Percentiles rank a stretch among this genome's conserved stretches.
phyloP scores from a whole-genome alignment of 1,139 yeast species.

The Yamadazyma dendronema region DNA sequence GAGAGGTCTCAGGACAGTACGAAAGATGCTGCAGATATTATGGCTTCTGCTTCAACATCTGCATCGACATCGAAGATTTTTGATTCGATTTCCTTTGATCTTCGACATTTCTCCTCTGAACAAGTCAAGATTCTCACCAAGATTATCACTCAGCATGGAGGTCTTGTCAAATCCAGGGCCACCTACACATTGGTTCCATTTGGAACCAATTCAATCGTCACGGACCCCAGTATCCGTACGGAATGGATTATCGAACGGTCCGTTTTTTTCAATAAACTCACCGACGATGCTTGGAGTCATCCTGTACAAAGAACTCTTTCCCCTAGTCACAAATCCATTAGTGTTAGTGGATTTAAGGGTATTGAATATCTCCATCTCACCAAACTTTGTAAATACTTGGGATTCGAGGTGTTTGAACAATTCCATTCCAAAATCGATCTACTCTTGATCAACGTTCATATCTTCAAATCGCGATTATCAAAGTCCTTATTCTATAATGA shows the following conservation, averaged over 20 bases:
- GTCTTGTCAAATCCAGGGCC: constrained; percentile 24
- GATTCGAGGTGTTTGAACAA: constrained; percentile 50
- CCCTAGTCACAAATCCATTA: constrained; percentile 18
- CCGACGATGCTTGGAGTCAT: constrained; percentile 69
- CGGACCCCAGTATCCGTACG: constrained; percentile 36
- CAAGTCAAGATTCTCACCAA: constrained; percentile 14
- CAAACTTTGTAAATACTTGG: constrained; percentile 54
- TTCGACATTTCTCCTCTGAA: constrained; percentile 7
- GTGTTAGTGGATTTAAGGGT: constrained; percentile 78
- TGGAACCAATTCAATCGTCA: constrained; percentile 3
- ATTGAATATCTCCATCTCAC: constrained; percentile 75
- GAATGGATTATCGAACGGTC: constrained; percentile 89
- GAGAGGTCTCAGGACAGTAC: background rate
- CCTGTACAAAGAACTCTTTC: constrained; percentile 37
- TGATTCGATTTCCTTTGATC: constrained; percentile 9
- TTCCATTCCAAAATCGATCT: constrained; percentile 60
- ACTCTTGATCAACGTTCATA: constrained; percentile 59
- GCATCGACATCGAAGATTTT: constrained; percentile 8
- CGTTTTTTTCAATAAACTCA: constrained; percentile 55
- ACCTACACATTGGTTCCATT: constrained; percentile 14
- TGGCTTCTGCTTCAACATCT: background rate
- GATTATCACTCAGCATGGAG: constrained; percentile 45
- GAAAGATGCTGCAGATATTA: too few relatives aligned
- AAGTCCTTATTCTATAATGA: constrained; percentile 27
- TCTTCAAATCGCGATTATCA: constrained; percentile 30